These are phyloP conservation scores for Dendryphion nanum DNA, from an alignment of 2,329 filamentous ascomycete species.

Conservation along the genomic window DNA sequence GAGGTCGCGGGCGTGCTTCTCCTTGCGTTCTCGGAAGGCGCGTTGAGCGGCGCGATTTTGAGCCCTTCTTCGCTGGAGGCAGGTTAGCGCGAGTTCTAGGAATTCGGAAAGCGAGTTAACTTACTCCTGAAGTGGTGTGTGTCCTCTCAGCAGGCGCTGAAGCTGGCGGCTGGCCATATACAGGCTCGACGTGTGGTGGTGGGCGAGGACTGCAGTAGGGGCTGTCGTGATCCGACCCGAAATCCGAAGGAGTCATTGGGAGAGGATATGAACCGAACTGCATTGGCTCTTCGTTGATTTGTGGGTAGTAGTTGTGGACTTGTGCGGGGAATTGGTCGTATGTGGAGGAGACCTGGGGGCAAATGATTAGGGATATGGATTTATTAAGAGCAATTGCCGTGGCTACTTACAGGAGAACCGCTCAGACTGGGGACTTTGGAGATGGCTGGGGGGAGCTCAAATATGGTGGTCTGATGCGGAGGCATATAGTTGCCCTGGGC, in stretches of 20 bases:
- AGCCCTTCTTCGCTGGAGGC: slow-evolving; percentile 53
- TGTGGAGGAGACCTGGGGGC: slow-evolving; percentile 34
- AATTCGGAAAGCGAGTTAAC: slow-evolving; percentile 2
- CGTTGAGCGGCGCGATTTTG: slow-evolving; percentile 62
- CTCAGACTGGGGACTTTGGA: slow-evolving; percentile 39
- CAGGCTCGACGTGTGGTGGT: slow-evolving; percentile 22
- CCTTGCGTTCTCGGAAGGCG: slow-evolving; percentile 62
- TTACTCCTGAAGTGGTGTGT: slow-evolving; percentile 41
- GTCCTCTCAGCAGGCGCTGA: slow-evolving; percentile 27
- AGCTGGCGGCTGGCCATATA: slow-evolving; percentile 15
- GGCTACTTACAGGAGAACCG: slow-evolving; percentile 35
- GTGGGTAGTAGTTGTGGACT: slow-evolving; percentile 34
- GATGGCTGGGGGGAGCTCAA: slow-evolving; percentile 33
- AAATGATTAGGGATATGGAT: too few relatives aligned
- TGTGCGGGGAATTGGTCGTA: slow-evolving; percentile 36
- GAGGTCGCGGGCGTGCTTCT: slow-evolving; percentile 64
- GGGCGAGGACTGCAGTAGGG: slow-evolving; percentile 39
- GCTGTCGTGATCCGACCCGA: slow-evolving; percentile 40
- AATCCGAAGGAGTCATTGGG: slow-evolving; percentile 40
- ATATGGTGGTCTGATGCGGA: slow-evolving; percentile 30
- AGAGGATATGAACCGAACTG: slow-evolving; percentile 34
- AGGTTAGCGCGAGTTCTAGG: slow-evolving; percentile 8
- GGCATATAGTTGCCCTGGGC: slow-evolving; percentile 34
- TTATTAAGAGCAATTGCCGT: background rate
- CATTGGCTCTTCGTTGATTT: slow-evolving; percentile 31